These are phyloP conservation scores for Trichosporon sp. DNA, from an alignment of 1,284 basidiomycete genomes.

Conservation along the genomic window DNA sequence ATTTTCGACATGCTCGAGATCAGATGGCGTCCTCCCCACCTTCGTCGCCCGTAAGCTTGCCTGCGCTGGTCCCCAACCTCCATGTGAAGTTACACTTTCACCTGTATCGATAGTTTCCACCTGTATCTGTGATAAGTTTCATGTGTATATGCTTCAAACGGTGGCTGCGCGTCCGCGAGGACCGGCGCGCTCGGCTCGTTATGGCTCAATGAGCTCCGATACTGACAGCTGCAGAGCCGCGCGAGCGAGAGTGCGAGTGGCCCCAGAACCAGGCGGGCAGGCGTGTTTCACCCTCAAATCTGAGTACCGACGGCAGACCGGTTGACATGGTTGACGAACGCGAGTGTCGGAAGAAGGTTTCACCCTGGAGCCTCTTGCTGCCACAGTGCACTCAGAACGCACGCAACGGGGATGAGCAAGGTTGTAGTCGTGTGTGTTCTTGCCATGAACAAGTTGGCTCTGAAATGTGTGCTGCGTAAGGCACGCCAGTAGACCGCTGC, in stretches of 20 bases:
- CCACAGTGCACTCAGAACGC: background rate
- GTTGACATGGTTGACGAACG: background rate
- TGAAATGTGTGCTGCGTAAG: background rate
- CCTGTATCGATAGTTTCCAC: constrained; percentile 14
- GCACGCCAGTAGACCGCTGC: background rate
- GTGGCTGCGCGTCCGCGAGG: background rate
- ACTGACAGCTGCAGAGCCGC: background rate
- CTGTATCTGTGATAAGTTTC: constrained; percentile 12
- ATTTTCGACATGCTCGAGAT: constrained; percentile 72
- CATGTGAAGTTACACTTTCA: background rate
- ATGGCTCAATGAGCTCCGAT: background rate
- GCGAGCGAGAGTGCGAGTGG: background rate
- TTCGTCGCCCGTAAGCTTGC: constrained; percentile 26
- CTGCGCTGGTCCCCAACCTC: background rate
- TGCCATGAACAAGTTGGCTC: background rate
- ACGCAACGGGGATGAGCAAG: background rate
- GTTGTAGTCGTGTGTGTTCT: constrained; percentile 1
- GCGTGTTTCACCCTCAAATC: background rate
- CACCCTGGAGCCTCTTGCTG: background rate
- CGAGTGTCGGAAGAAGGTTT: constrained; percentile 1
- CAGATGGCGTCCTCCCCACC: constrained; percentile 41
- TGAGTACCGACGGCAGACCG: background rate
- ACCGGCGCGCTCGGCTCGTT: background rate
- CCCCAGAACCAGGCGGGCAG: background rate
- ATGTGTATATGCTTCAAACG: constrained; percentile 10